Evolutionary conservation across 345 rosid species (phyloP).

Genomic region (Nasturtium officinale): DNA sequence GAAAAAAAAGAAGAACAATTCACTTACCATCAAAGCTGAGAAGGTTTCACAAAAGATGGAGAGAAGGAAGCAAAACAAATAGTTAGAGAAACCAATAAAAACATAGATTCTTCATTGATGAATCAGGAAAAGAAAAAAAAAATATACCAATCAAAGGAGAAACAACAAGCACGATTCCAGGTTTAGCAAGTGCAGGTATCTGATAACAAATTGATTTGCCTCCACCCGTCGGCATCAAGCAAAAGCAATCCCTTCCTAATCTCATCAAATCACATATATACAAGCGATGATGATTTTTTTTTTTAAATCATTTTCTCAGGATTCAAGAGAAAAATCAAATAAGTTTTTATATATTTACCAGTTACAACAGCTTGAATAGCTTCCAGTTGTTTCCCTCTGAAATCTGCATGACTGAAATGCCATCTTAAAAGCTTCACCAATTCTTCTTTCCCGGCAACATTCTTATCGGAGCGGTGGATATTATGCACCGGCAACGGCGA

Average conservation of each 20-base stretch:
- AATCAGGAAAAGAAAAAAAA: background rate
- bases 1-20: background rate
- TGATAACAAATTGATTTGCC: constrained; percentile 98
- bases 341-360: constrained; percentile 43
- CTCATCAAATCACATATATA: constrained; percentile 12
- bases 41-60: constrained; percentile 33
- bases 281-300: too few species aligned
- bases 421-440: constrained; percentile 86
- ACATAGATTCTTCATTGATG: background rate
- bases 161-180: constrained; percentile 88
- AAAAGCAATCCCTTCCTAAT: constrained; percentile 79
- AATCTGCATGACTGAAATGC: constrained; percentile 90
- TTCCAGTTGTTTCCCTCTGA: constrained; percentile 84
- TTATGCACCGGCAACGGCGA: constrained; percentile 66
- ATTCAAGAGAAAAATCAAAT: background rate
- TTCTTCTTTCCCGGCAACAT: constrained; percentile 56
- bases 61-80: constrained; percentile 7
- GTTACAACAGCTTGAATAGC: constrained; percentile 88
- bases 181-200: constrained; percentile 85
- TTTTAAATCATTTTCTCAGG: too few species aligned
- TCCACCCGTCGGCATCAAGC: constrained; percentile 97
- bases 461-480: constrained; percentile 45
- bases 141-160: constrained; percentile 87
- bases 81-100: constrained; percentile 19
- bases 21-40: constrained; percentile 90